These are phyloP conservation scores for Pythium myriotylum DNA, from an alignment of 352 stramenopile genomes.

Conservation along the genomic window DNA sequence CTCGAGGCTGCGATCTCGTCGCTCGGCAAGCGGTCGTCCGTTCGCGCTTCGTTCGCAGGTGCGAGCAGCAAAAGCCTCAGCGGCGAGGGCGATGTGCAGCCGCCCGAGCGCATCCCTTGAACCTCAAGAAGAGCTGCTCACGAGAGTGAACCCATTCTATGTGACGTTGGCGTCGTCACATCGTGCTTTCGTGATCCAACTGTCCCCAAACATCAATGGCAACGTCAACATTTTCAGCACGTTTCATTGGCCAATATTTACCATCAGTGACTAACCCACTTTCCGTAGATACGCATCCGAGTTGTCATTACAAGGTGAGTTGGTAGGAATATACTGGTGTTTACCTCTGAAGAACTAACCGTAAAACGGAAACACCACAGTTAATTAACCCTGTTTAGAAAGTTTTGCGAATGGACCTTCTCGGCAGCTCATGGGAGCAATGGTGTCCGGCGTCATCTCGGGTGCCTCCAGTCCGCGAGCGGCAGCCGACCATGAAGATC, in stretches of 20 bases:
- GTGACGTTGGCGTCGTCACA: slow-evolving; percentile 27
- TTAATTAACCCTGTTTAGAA: slow-evolving; percentile 3
- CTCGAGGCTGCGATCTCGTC: slow-evolving; percentile 20
- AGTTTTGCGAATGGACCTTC: background rate
- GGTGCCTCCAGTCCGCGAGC: background rate
- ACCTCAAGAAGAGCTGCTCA: background rate
- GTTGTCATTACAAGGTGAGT: slow-evolving; percentile 3
- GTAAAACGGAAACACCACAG: too few species aligned
- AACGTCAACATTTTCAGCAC: slow-evolving; percentile 14
- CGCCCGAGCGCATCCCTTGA: background rate
- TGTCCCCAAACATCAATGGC: slow-evolving; percentile 16
- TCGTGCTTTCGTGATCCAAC: slow-evolving; percentile 10
- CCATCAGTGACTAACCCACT: background rate
- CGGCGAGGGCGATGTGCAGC: too few species aligned
- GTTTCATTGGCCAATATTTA: slow-evolving; percentile 6
- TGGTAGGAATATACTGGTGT: too few species aligned
- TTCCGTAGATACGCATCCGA: background rate
- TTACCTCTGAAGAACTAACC: too few species aligned
- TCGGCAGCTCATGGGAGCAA: background rate
- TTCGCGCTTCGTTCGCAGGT: slow-evolving; percentile 3
- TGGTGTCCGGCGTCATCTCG: slow-evolving; percentile 3
- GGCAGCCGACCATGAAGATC: slow-evolving; percentile 28
- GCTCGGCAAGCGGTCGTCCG: slow-evolving; percentile 5
- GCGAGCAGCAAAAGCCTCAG: slow-evolving; percentile 3
- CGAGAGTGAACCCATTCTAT: slow-evolving; percentile 26